These are phyloP conservation scores for Hypomyces rosellus DNA, from an alignment of 2,329 filamentous ascomycete genomes.

Conservation along the genomic window DNA sequence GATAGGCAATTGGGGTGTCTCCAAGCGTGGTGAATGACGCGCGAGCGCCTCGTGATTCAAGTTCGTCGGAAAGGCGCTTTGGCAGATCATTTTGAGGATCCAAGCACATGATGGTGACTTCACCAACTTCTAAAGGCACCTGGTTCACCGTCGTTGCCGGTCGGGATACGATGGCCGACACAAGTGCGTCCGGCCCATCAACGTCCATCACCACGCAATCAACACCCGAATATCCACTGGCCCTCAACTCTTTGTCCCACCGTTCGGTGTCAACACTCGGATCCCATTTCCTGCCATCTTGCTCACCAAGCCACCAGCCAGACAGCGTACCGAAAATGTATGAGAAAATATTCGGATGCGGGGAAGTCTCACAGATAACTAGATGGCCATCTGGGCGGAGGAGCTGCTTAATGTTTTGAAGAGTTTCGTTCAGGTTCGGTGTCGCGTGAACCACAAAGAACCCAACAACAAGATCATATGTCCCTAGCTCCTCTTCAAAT, in stretches of 20 bases:
- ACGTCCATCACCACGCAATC: too few species aligned
- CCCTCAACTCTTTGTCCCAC: conserved; percentile 23
- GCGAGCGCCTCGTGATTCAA: not conserved
- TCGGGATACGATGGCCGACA: too few species aligned
- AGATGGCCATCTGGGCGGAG: conserved; percentile 23
- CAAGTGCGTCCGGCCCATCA: too few species aligned
- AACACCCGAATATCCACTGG: conserved; percentile 17
- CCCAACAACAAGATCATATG: conserved; percentile 19
- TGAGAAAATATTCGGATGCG: not conserved
- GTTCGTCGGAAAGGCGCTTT: not conserved
- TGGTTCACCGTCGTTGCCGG: too few species aligned
- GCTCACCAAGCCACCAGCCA: conserved; percentile 1
- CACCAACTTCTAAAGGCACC: too few species aligned
- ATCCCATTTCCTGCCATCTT: conserved; percentile 13
- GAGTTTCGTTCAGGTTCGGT: conserved; percentile 12
- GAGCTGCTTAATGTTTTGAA: conserved; percentile 16
- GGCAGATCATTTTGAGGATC: not conserved
- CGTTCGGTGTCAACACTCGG: conserved; percentile 19
- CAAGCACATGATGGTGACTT: not conserved
- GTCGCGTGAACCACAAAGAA: conserved; percentile 20
- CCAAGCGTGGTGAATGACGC: not conserved
- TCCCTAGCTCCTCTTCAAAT: conserved; percentile 7
- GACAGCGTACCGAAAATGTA: not conserved
- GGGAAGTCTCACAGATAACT: too few species aligned
- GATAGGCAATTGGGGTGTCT: not conserved